Conservation (phyloP, 163 green algal species). For the Scenedesmus sp. region DNA sequence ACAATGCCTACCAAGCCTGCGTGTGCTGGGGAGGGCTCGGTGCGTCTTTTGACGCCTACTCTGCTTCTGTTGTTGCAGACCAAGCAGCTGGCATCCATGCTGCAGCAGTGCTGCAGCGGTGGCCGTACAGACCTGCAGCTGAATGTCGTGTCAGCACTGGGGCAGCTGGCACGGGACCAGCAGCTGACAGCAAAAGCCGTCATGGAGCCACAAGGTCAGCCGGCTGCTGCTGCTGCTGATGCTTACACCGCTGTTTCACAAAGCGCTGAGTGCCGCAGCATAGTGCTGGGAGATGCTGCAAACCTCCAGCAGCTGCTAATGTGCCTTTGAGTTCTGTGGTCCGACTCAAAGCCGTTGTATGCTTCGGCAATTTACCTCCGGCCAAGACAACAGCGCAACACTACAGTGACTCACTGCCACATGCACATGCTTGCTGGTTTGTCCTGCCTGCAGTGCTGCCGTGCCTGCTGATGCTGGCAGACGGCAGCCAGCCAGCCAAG, state of each 20-base stretch:
- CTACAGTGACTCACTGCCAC: neutral
- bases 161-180: conserved; percentile 44
- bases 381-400: too few species aligned
- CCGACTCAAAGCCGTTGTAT: too few species aligned
- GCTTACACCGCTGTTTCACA: neutral
- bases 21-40: too few species aligned
- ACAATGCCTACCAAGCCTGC: too few species aligned
- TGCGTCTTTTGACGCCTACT: neutral
- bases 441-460: conserved; percentile 7
- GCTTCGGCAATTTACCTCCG: too few species aligned
- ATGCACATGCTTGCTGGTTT: neutral
- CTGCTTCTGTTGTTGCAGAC: conserved; percentile 5
- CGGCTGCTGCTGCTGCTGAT: neutral
- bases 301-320: neutral
- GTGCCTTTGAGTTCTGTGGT: too few species aligned
- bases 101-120: conserved; percentile 14
- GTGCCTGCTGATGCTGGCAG: conserved; percentile 22
- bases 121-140: conserved; percentile 42
- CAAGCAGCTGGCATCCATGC: neutral
- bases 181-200: neutral
- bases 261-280: too few species aligned
- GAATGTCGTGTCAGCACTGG: conserved; percentile 49
- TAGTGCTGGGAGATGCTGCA: too few species aligned
- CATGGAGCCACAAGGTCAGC: conserved; percentile 21
- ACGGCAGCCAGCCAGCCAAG: neutral